A percentile compares a stretch with the other conserved stretches of the same genome.
These are phyloP conservation scores for Sporothrix variecibatus DNA, from an alignment of 2,329 filamentous ascomycete genomes.

Conservation along the genomic window DNA sequence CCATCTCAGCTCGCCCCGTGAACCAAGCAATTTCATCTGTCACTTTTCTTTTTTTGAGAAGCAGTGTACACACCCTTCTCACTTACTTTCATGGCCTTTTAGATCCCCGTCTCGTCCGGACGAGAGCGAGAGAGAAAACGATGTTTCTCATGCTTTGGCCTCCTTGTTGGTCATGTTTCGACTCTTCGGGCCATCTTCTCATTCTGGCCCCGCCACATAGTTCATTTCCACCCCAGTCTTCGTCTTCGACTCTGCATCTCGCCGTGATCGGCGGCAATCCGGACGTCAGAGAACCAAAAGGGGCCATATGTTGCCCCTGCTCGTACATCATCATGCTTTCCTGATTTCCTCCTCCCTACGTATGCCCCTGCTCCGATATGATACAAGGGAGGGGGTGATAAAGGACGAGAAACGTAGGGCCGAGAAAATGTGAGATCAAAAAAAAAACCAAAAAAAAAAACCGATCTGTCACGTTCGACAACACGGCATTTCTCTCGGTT, in stretches of 20 bases:
- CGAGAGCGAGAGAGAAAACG: not conserved
- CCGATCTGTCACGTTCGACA: slow-evolving; percentile 9
- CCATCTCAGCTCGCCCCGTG: slow-evolving; percentile 10
- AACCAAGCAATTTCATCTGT: slow-evolving; percentile 16
- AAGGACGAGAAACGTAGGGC: not conserved
- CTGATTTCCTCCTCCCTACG: not conserved
- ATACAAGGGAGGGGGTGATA: not conserved
- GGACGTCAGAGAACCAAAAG: not conserved
- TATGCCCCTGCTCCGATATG: not conserved
- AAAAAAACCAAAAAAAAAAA: not conserved
- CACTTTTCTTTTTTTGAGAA: not conserved
- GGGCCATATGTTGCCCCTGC: not conserved
- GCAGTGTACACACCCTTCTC: not conserved
- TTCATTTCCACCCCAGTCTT: not conserved
- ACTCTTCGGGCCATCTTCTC: not conserved
- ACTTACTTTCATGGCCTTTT: not conserved
- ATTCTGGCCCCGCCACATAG: not conserved
- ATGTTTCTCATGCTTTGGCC: not conserved
- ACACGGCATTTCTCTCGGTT: not conserved
- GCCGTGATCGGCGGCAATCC: slow-evolving; percentile 7
- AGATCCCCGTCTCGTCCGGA: not conserved
- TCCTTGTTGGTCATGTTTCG: not conserved
- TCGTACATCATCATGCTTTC: not conserved
- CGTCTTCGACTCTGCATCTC: not conserved
- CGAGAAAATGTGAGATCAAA: not conserved